phyloP scores from a whole-genome alignment of 1,139 yeast species.

The Zygosaccharomyces sapae region DNA sequence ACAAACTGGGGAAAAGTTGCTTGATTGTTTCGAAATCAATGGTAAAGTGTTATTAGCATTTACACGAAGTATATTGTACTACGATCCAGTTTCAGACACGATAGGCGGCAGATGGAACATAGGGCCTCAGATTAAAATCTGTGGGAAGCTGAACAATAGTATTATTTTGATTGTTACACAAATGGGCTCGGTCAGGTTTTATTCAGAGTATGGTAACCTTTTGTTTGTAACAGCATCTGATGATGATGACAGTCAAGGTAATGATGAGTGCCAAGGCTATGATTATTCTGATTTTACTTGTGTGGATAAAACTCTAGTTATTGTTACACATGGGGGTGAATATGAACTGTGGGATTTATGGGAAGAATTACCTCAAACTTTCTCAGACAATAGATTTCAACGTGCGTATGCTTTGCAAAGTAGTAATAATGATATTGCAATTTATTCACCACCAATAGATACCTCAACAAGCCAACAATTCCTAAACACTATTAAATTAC shows the following conservation, averaged over 20 bases:
- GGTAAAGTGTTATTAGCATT: slow-evolving; percentile 20
- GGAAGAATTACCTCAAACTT: slow-evolving; percentile 24
- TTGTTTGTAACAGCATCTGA: slow-evolving; percentile 26
- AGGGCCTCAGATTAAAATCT: slow-evolving; percentile 18
- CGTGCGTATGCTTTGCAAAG: slow-evolving; percentile 24
- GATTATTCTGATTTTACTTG: slow-evolving; percentile 25
- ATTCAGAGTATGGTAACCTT: slow-evolving; percentile 29
- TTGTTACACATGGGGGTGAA: slow-evolving; percentile 25
- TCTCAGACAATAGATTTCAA: slow-evolving; percentile 25
- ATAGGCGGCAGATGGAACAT: slow-evolving; percentile 15
- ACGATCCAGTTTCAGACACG: slow-evolving; percentile 16
- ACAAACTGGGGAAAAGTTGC: slow-evolving; percentile 8
- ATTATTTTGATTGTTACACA: slow-evolving; percentile 23
- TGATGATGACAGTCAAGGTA: slow-evolving; percentile 7
- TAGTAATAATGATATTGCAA: slow-evolving; percentile 27
- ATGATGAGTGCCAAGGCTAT: slow-evolving; percentile 9
- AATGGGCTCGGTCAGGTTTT: slow-evolving; percentile 23
- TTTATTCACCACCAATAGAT: slow-evolving; percentile 30
- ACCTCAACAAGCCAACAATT: slow-evolving; percentile 21
- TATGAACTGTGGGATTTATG: slow-evolving; percentile 31
- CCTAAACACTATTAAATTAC: slow-evolving; percentile 28
- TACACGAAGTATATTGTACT: slow-evolving; percentile 19
- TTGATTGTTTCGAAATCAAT: slow-evolving; percentile 18
- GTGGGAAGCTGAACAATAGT: slow-evolving; percentile 22
- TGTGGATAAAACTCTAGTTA: slow-evolving; percentile 24